These are phyloP conservation scores for Globisporangium solare DNA, from an alignment of 352 stramenopile species.

Conservation along the genomic window DNA sequence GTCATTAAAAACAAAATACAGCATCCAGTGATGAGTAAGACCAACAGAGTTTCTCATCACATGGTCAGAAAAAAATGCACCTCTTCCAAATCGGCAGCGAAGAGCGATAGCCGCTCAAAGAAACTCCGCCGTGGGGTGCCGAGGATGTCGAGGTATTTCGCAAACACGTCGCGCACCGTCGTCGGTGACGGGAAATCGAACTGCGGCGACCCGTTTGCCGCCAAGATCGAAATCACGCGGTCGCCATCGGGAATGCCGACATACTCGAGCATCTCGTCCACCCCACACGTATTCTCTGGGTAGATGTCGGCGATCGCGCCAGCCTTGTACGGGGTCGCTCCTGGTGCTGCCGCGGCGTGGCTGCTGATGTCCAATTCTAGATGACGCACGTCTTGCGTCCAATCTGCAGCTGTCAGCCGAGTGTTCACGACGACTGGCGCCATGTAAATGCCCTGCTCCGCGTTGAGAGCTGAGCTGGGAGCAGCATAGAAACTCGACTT, in stretches of 20 bases:
- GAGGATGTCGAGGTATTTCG: conserved; percentile 83
- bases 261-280: conserved; percentile 66
- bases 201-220: conserved; percentile 42
- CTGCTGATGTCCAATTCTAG: conserved; percentile 57
- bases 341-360: neutral
- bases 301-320: conserved; percentile 78
- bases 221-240: conserved; percentile 40
- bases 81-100: conserved; percentile 78
- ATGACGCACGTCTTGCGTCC: conserved; percentile 80
- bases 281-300: conserved; percentile 66
- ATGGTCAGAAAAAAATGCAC: too few species aligned
- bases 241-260: conserved; percentile 24
- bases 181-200: conserved; percentile 46
- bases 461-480: conserved; percentile 35
- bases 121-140: conserved; percentile 83
- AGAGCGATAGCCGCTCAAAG: conserved; percentile 84
- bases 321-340: conserved; percentile 32
- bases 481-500: conserved; percentile 58
- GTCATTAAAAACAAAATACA: too few species aligned
- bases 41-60: too few species aligned
- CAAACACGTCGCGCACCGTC: conserved; percentile 65
- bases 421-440: conserved; percentile 59
- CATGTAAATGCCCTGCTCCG: conserved; percentile 38
- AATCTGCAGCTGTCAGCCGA: conserved; percentile 59
- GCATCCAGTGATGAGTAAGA: too few species aligned